Conservation (phyloP, 495 filamentous ascomycete species). For the Pseudotulostoma volvatum region DNA sequence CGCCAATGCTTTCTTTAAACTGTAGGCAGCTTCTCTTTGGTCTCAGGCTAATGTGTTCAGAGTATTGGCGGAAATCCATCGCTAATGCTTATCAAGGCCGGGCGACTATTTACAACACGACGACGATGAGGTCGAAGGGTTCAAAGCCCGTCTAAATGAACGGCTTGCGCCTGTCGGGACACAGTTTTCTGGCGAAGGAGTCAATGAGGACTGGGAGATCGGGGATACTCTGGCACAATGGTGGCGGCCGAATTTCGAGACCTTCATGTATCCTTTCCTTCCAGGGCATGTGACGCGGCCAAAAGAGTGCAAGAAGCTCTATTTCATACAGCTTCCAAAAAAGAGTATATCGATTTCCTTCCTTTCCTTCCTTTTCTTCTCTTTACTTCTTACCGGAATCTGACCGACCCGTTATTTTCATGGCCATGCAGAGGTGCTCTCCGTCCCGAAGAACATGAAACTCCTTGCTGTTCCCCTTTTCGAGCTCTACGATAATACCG, state of each 20-base stretch:
- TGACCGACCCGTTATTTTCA: background rate
- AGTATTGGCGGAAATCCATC: background rate
- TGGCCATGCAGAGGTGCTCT: conserved; percentile 61
- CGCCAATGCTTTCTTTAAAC: conserved; percentile 97
- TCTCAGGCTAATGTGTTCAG: too few relatives aligned
- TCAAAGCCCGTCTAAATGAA: conserved; percentile 84
- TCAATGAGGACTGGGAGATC: conserved; percentile 82
- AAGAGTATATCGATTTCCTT: conserved; percentile 53
- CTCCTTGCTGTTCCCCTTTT: conserved; percentile 90
- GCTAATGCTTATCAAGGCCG: conserved; percentile 33
- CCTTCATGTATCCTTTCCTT: conserved; percentile 98
- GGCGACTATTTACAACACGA: conserved; percentile 87
- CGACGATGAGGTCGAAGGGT: conserved; percentile 82
- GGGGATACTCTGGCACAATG: conserved; percentile 90
- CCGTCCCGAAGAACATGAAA: conserved; percentile 99
- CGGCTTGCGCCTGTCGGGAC: conserved; percentile 79
- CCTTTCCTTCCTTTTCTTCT: conserved; percentile 1
- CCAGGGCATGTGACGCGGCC: conserved; percentile 89
- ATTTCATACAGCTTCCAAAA: conserved; percentile 84
- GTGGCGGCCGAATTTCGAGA: conserved; percentile 98
- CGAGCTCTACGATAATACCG: conserved; percentile 94
- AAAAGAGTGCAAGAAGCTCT: conserved; percentile 98
- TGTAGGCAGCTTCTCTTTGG: conserved; percentile 26
- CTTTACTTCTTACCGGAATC: conserved; percentile 7
- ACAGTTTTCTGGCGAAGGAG: conserved; percentile 72